Base-by-base conservation (phyloP, 441 rosid genomes). In the Gossypium schwendimanii region DNA sequence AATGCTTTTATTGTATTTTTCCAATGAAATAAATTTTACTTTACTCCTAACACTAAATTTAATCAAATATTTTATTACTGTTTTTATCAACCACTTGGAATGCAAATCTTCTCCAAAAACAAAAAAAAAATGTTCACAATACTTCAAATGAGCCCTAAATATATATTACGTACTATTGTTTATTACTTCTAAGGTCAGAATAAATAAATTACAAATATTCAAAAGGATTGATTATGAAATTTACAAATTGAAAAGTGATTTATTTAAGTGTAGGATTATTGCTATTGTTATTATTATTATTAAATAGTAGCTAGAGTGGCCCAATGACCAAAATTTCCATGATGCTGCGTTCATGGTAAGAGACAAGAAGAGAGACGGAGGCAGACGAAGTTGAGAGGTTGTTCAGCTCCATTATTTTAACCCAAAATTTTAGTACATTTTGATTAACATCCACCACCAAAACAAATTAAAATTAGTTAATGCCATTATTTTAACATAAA, bases 321-420 rank as follows among this genome's bases (percentile, higher is more conserved):
- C 45, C 45, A 39, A 39, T 39, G 3, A 39, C 12, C 12, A 39
- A 39, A 39, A 9, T 62, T 54, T 39, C 70, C 73, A 23, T 77
- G 88, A 89, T 72, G 86, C 71, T 81, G 77, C 79, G 60, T 73
- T 70, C 77, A 78, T 54, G 66, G 82, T 10, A 80, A 74, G 83
- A 78, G 94, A 87, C 94, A 86, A 78, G 75, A 26, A 80, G 88
- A 83, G 83, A 78, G 85, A 84, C 89, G 81, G 80, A 79, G 77
- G 59, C 62, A 57, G 76, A 64, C 71, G 69, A 80, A 69, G 85
- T 52, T 47, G 76, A 80, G 77, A 55, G 83, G 71, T 70, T 75
- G 80, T 70, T 85, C 87, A 82, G 77, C 72, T 83, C 80, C 14
- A 68, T 77, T 70, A 79, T 64, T 75, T 70, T 76, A 75, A 74